phyloP scores from a whole-genome alignment of 495 filamentous ascomycete genomes.

The Patellaria atrata region DNA sequence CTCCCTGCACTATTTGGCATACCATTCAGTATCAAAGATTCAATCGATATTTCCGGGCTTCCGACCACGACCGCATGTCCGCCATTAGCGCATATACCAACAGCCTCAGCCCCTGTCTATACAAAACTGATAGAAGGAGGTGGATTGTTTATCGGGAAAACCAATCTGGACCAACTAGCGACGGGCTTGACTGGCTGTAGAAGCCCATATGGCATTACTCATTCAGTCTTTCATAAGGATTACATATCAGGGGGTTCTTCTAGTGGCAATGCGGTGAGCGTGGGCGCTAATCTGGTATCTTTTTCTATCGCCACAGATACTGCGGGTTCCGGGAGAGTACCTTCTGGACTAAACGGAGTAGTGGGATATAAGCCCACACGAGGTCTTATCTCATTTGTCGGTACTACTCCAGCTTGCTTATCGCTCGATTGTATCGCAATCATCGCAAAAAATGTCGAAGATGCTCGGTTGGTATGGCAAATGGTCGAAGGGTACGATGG shows the following conservation, averaged over 20 bases:
- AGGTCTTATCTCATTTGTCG: constrained; percentile 42
- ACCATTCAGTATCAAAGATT: constrained; percentile 52
- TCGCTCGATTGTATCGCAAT: constrained; percentile 48
- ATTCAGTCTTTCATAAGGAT: constrained; percentile 36
- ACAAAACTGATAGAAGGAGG: constrained; percentile 31
- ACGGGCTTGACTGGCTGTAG: constrained; percentile 44
- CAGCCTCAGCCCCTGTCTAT: constrained; percentile 27
- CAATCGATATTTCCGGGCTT: constrained; percentile 42
- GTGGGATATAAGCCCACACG: constrained; percentile 57
- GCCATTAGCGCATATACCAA: constrained; percentile 36
- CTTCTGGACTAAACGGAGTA: constrained; percentile 47
- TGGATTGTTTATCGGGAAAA: constrained; percentile 50
- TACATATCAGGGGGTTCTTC: constrained; percentile 53
- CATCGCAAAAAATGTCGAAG: constrained; percentile 35
- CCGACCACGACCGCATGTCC: constrained; percentile 47
- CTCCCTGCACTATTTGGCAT: constrained; percentile 47
- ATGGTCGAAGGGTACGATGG: constrained; percentile 38
- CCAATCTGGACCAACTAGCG: constrained; percentile 54
- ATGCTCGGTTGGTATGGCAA: constrained; percentile 42
- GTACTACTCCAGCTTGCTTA: constrained; percentile 47
- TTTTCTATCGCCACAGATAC: constrained; percentile 53
- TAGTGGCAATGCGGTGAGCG: constrained; percentile 43
- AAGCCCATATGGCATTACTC: constrained; percentile 44
- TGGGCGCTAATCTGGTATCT: constrained; percentile 41
- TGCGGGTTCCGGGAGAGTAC: constrained; percentile 49